These are phyloP conservation scores for Lycium barbarum DNA, from an alignment of 257 asterid species.

Conservation along the genomic window DNA sequence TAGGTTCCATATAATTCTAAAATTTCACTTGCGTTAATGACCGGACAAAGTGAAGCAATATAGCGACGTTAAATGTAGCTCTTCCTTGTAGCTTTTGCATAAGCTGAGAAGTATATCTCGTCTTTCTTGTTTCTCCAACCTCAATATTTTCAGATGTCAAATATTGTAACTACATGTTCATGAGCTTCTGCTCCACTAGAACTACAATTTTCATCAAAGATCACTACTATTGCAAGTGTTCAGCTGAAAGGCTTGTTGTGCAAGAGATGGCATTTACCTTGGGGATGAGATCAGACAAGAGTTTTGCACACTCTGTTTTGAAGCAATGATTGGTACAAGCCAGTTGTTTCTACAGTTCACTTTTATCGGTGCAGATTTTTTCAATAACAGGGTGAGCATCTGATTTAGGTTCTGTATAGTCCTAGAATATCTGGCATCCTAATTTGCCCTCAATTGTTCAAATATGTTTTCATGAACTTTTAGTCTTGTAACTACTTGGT, in stretches of 20 bases:
- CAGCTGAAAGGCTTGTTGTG: neutral
- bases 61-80: conserved; percentile 10
- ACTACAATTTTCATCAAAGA: neutral
- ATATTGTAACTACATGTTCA: neutral
- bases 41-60: neutral
- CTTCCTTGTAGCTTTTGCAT: neutral
- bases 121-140: neutral
- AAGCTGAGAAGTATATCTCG: neutral
- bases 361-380: neutral
- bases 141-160: conserved; percentile 2
- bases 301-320: neutral
- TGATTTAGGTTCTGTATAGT: neutral
- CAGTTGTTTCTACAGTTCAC: neutral
- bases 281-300: neutral
- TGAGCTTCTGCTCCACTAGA: neutral
- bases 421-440: no score
- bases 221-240: neutral
- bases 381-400: neutral
- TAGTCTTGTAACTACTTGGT: neutral
- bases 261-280: neutral
- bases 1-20: neutral
- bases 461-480: neutral
- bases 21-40: neutral
- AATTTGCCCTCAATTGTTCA: neutral
- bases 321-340: neutral